Evolutionary conservation across 2,329 filamentous ascomycete genomes (phyloP).

Genomic region (Monosporascus sp.): DNA sequence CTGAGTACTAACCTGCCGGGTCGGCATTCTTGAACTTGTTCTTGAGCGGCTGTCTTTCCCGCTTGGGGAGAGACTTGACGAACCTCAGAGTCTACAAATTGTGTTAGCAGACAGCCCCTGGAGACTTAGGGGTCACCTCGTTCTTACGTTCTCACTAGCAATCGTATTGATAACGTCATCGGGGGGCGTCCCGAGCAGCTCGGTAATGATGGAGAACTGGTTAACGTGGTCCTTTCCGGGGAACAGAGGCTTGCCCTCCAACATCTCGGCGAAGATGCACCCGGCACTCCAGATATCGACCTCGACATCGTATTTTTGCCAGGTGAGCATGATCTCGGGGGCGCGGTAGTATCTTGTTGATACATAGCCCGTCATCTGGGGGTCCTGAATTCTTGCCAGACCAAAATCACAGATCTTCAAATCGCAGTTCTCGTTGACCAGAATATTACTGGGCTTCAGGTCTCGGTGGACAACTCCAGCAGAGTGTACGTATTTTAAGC

Average conservation of each 20-base stretch:
- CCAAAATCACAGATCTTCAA: slow-evolving; percentile 99
- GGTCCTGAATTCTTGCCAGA: slow-evolving; percentile 93
- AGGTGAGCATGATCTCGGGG: slow-evolving; percentile 99
- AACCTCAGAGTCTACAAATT: slow-evolving; percentile 76
- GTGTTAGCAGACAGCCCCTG: slow-evolving; percentile 10
- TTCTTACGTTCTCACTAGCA: slow-evolving; percentile 87
- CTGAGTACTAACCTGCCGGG: slow-evolving; percentile 56
- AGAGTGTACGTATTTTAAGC: slow-evolving; percentile 98
- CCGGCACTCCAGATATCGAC: slow-evolving; percentile 99
- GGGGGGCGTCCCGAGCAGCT: slow-evolving; percentile 89
- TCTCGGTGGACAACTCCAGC: slow-evolving; percentile 97
- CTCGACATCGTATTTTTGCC: slow-evolving; percentile 99
- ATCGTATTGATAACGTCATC: slow-evolving; percentile 99
- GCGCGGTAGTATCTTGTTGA: slow-evolving; percentile 98
- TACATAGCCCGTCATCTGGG: slow-evolving; percentile 99
- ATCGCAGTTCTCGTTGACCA: slow-evolving; percentile 99
- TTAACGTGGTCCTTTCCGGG: slow-evolving; percentile 99
- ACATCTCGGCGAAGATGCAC: slow-evolving; percentile 99
- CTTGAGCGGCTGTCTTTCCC: slow-evolving; percentile 78
- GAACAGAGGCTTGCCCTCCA: slow-evolving; percentile 96
- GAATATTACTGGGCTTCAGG: slow-evolving; percentile 96
- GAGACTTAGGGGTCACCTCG: neutral
- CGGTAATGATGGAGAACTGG: slow-evolving; percentile 99
- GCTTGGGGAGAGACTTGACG: slow-evolving; percentile 93
- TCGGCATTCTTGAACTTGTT: slow-evolving; percentile 97